A percentile compares a stretch with the other conserved stretches of the same genome.
Evolutionary conservation across 2,329 filamentous ascomycete genomes (phyloP).

Genomic region (Cercospora nicotianae): DNA sequence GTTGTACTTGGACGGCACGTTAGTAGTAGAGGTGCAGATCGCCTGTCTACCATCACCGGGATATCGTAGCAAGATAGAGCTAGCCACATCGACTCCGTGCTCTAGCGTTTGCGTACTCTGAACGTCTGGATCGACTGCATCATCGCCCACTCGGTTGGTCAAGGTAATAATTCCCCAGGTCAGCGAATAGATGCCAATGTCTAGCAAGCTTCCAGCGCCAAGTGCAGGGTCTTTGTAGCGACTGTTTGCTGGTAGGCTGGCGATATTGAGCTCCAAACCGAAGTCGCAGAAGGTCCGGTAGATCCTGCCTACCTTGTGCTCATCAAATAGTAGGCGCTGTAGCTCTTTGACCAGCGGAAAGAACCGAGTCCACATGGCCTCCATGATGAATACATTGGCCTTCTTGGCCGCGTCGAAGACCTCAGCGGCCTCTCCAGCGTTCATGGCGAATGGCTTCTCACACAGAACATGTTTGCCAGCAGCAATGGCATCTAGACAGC

Average conservation of each 20-base stretch:
- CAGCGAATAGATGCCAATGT: constrained; percentile 49
- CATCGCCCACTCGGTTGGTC: constrained; percentile 36
- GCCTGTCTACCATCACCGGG: constrained; percentile 44
- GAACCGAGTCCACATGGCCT: constrained; percentile 52
- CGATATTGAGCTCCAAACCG: constrained; percentile 41
- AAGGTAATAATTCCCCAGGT: constrained; percentile 45
- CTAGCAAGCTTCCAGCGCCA: constrained; percentile 47
- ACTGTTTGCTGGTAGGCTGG: constrained; percentile 27
- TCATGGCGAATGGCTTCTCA: constrained; percentile 50
- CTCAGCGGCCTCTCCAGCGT: constrained; percentile 43
- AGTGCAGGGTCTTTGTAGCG: constrained; percentile 42
- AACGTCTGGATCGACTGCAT: constrained; percentile 42
- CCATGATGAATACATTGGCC: constrained; percentile 48
- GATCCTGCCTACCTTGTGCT: constrained; percentile 45
- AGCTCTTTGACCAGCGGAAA: constrained; percentile 43
- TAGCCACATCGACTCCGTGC: constrained; percentile 38
- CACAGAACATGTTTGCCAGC: constrained; percentile 50
- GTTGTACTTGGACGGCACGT: constrained; percentile 29
- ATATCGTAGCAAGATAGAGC: constrained; percentile 46
- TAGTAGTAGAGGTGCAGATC: constrained; percentile 44
- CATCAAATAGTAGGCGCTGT: constrained; percentile 41
- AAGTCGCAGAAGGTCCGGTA: constrained; percentile 46
- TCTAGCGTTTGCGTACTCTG: constrained; percentile 41
- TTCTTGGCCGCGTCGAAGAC: constrained; percentile 44
- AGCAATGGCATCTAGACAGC: constrained; percentile 47